Evolutionary conservation across 441 rosid species (phyloP), one percentile per base, ranked within the genome.

Genomic region (Pelargonium fulgidum): DNA sequence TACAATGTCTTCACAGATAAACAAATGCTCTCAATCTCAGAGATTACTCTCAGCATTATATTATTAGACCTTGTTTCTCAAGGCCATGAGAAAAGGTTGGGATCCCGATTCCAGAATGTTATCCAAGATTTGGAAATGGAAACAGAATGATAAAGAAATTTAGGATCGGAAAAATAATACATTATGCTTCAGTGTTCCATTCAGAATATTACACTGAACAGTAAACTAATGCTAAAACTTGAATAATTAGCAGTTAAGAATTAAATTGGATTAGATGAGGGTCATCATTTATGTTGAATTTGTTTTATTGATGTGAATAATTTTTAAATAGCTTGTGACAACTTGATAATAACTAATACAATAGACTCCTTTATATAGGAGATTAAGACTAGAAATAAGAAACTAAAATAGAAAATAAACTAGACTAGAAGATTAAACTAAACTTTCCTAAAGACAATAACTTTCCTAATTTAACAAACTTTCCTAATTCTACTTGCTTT

Each of bases 1-100:
- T 36, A 5, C 41, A 36, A 36, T 36, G 41, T 36, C 41, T 36
- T 7, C 4, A 16, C 61, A 16, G 24, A 16, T 19, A 54, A 54
- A 54, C 61, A 54, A 17, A 54, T 54, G 61, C 61, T 54, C 61
- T 54, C 61, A 54, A 54, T 14, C 22, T 54, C 19, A 54, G 6
- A n/a, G 0, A 54, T 14, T 1, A 7, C 11, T 20, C 19, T 54
- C 20, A 54, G 61, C 61, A 54, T 20, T 16, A 54, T 16, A 54
- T 4, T 14, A 50, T 50, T 16, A 54, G 19, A 54, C 11, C 61
- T 54, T 54, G 61, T 14, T 36, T 14, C 9, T 3, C 10, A 54
- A 14, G 11, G 61, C 8, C 11, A 0, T 54, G 24, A 8, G 22
- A 54, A 20, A 54, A 20, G 4, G 5, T 14, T 52, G 5, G 59